Conservation (phyloP, 1,139 yeast genomes). For the Martiniozyma asiatica region DNA sequence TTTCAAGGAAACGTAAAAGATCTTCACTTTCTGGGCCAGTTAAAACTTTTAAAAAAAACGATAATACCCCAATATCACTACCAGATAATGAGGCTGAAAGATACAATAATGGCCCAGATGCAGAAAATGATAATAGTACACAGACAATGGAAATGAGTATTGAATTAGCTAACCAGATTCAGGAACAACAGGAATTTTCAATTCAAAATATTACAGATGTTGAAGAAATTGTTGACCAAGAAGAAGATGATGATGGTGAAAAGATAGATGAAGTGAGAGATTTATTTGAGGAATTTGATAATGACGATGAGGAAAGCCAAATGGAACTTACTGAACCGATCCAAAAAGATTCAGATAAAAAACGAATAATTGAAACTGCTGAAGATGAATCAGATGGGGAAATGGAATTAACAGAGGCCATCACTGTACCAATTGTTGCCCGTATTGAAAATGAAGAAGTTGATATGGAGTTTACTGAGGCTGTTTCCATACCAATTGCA, state of each 20-base stretch:
- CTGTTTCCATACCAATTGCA: too few species aligned
- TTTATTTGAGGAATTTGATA: constrained; percentile 7
- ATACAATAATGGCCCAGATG: too few species aligned
- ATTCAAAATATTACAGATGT: too few species aligned
- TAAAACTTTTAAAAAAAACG: too few species aligned
- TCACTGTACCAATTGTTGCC: neutral
- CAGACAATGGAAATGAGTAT: constrained; percentile 20
- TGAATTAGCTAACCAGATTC: constrained; percentile 14
- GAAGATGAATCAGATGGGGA: constrained; percentile 3
- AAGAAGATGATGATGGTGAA: constrained; percentile 3
- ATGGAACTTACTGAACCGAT: constrained; percentile 16
- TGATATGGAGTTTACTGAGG: constrained; percentile 10
- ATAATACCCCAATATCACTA: too few species aligned
- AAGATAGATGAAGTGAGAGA: constrained; percentile 5
- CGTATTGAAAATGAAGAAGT: constrained; percentile 3
- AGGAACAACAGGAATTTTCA: constrained; percentile 11
- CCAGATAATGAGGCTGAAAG: too few species aligned
- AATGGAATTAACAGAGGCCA: constrained; percentile 9
- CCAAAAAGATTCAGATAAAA: neutral
- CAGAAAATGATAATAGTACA: constrained; percentile 12
- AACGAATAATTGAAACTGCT: neutral
- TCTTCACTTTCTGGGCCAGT: constrained; percentile 5
- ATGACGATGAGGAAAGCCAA: constrained; percentile 6
- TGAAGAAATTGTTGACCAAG: neutral
- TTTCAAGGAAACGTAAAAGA: constrained; percentile 5